Conservation (phyloP, 176 grass and related monocot genomes). For the Triticum monococcum region DNA sequence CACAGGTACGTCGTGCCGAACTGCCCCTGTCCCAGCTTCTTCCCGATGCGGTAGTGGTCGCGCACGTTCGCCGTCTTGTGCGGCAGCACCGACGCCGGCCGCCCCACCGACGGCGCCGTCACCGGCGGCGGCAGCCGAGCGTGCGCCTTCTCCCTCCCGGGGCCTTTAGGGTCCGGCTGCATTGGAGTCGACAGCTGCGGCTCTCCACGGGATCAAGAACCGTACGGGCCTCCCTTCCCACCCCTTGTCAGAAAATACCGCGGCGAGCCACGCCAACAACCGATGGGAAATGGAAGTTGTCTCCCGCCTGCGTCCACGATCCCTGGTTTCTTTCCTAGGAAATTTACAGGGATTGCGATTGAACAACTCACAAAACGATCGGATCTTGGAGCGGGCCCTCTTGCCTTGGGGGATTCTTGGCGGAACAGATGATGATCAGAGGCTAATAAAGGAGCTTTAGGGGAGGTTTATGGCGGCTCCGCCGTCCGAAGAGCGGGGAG, state of each 20-base stretch:
- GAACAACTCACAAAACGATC: conserved; percentile 28
- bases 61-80: conserved; percentile 84
- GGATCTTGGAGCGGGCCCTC: conserved; percentile 28
- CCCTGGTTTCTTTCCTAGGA: not conserved
- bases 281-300: conserved; percentile 17
- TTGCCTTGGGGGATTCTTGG: conserved; percentile 13
- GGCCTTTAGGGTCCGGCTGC: conserved; percentile 56
- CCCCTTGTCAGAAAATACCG: conserved; percentile 13
- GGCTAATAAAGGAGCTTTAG: conserved; percentile 24
- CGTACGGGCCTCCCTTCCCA: not conserved
- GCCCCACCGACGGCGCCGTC: conserved; percentile 27
- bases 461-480: conserved; percentile 32
- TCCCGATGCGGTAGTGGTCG: conserved; percentile 89
- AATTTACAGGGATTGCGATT: conserved; percentile 33
- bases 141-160: conserved; percentile 39
- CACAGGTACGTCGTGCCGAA: conserved; percentile 97
- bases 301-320: not conserved
- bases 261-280: not conserved
- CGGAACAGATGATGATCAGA: conserved; percentile 2
- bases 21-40: conserved; percentile 96
- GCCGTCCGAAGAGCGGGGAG: not conserved
- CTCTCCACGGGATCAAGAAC: conserved; percentile 28
- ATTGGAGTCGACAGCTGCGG: conserved; percentile 22
- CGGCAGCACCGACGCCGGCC: conserved; percentile 70
- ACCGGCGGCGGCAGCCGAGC: conserved; percentile 36